A percentile compares a stretch with the other conserved stretches of the same genome.
Conservation (phyloP, 208 protist genomes). For the Crithidia thermophila region DNA sequence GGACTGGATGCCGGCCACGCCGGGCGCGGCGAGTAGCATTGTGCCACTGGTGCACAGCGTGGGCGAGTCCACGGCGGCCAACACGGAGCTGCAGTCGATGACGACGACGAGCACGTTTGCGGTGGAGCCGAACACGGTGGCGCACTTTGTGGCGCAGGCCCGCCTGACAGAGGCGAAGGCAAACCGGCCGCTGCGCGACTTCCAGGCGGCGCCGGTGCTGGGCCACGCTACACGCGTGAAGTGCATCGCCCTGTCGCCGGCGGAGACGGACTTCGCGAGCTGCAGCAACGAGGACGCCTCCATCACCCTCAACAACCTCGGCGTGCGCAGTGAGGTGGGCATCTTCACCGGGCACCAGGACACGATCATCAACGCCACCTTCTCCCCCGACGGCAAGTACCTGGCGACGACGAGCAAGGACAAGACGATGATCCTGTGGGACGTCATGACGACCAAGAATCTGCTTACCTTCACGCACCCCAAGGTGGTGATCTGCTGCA, state of each 20-base stretch:
- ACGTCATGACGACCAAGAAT: conserved; percentile 80
- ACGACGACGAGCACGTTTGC: conserved; percentile 42
- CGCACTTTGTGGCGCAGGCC: conserved; percentile 10
- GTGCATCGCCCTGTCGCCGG: conserved; percentile 77
- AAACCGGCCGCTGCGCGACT: conserved; percentile 38
- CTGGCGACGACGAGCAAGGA: conserved; percentile 91
- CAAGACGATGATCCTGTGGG: conserved; percentile 89
- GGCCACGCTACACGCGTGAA: conserved; percentile 85
- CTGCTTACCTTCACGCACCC: conserved; percentile 74
- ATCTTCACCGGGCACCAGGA: conserved; percentile 90
- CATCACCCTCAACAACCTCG: conserved; percentile 61
- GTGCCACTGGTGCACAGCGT: conserved; percentile 4
- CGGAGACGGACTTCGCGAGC: conserved; percentile 75
- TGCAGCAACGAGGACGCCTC: conserved; percentile 89
- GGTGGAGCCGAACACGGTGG: conserved; percentile 37
- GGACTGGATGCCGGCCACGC: conserved; percentile 43
- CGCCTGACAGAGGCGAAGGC: conserved; percentile 10
- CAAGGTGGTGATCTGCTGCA: conserved; percentile 91
- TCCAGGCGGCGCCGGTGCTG: conserved; percentile 37
- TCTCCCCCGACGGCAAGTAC: conserved; percentile 89
- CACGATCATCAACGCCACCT: conserved; percentile 77
- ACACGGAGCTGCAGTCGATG: conserved; percentile 10
- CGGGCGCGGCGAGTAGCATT: neutral
- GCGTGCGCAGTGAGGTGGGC: conserved; percentile 61
- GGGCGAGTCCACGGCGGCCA: neutral